Evolutionary conservation across 1,284 basidiomycete species (phyloP), one percentile per base, ranked within the genome.

Genomic region (Ceratobasidium papillatum): DNA sequence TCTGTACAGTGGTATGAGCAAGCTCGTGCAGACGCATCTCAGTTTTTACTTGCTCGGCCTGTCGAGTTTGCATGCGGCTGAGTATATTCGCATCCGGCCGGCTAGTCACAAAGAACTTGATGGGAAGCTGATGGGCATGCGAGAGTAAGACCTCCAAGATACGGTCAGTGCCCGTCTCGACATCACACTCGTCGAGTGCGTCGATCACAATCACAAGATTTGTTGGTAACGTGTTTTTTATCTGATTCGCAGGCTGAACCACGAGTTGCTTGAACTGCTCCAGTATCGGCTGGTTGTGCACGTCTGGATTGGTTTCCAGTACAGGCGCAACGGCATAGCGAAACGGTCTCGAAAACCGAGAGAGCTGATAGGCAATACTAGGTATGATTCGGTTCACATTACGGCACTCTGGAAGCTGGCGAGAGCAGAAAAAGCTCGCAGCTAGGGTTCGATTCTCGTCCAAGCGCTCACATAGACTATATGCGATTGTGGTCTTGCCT

Each of bases 391-490:
- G n/a, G 34, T 41, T 43, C 19, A 63, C 19, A n/a, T 45, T 30
- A 43, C 61, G 61, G 36, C 61, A 63, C n/a, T 38, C 36, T 3
- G 61, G n/a, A 11, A 47, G 4, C 34, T 41, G 36, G 8, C 61
- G 61, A n/a, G 61, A 43, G 27, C 61, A 63, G 38, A 65, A 66
- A 34, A 66, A 66, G 47, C 64, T 52, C 11, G 64, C 64, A 8
- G 47, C 64, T n/a, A 66, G 49, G 5, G 14, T 17, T 9, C 25
- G 25, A 49, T 12, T 9, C 3, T 3, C 25, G 3, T 38, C 49
- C n/a, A 66, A 34, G 27, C 14, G 47, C 8, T 66, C 36, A 22
- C 64, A 66, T 7, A 66, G 45, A n/a, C 64, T 66, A 36, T 66
- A 66, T 12, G 64, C 64, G 27, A 66, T 66, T n/a, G n/a, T n/a